Percentiles rank a stretch among this genome's conserved stretches.
phyloP scores from a whole-genome alignment of 2,329 filamentous ascomycete species.

The Colletotrichum plurivorum region DNA sequence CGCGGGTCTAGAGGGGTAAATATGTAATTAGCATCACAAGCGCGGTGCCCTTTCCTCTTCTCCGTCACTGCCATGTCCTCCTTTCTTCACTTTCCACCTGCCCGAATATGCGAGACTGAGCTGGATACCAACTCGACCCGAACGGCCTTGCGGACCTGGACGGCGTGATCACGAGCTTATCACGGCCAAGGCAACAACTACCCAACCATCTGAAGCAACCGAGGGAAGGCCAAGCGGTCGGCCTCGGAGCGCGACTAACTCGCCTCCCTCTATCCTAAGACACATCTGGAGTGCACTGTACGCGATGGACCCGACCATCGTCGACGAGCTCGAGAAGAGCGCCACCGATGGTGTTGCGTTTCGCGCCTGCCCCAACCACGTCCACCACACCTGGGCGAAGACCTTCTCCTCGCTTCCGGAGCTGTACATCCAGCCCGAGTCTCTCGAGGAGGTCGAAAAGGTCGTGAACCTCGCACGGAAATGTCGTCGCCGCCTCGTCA shows the following conservation, averaged over 20 bases:
- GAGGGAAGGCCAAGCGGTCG: background rate
- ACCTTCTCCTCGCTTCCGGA: slow-evolving; percentile 93
- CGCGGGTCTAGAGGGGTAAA: slow-evolving; percentile 8
- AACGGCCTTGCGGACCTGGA: background rate
- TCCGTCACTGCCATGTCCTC: background rate
- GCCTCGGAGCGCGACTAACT: too few species aligned
- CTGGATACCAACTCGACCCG: background rate
- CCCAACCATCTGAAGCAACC: background rate
- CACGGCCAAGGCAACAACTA: background rate
- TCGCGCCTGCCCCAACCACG: slow-evolving; percentile 78
- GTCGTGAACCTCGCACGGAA: slow-evolving; percentile 83
- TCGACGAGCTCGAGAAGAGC: slow-evolving; percentile 50
- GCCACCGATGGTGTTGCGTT: slow-evolving; percentile 73
- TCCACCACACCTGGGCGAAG: slow-evolving; percentile 94
- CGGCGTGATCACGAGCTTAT: background rate
- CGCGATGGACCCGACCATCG: slow-evolving; percentile 54
- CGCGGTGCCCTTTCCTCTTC: background rate
- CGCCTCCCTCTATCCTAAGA: background rate
- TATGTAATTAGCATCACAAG: background rate
- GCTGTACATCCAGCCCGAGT: slow-evolving; percentile 89
- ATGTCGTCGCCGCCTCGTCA: slow-evolving; percentile 85
- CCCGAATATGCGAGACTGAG: background rate
- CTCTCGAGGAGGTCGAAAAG: slow-evolving; percentile 86
- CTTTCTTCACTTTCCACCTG: background rate
- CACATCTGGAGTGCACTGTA: background rate